Evolutionary conservation across 2,329 filamentous ascomycete species (phyloP).

Genomic region (Claviceps sp.): DNA sequence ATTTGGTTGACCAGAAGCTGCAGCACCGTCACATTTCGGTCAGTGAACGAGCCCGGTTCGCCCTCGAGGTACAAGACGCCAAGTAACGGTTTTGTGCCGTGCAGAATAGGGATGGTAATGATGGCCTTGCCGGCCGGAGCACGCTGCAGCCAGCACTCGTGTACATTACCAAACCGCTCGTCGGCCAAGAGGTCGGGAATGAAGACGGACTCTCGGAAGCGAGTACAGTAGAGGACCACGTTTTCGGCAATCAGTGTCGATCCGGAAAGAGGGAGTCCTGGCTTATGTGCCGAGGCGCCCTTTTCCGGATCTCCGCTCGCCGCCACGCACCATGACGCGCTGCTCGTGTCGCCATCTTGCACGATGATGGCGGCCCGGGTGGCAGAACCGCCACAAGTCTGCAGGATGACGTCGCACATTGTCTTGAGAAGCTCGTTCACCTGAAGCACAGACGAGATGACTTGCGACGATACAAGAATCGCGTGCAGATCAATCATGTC

Average conservation of each 20-base stretch:
- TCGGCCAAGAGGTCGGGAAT: slow-evolving; percentile 60
- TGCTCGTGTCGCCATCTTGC: slow-evolving; percentile 44
- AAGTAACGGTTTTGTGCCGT: slow-evolving; percentile 56
- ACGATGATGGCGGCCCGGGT: slow-evolving; percentile 63
- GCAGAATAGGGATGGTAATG: slow-evolving; percentile 67
- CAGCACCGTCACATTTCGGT: slow-evolving; percentile 53
- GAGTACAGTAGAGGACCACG: slow-evolving; percentile 62
- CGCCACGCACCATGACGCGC: slow-evolving; percentile 55
- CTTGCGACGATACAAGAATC: slow-evolving; percentile 65
- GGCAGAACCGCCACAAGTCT: slow-evolving; percentile 59
- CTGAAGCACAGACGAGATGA: slow-evolving; percentile 65
- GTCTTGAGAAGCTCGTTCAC: slow-evolving; percentile 65
- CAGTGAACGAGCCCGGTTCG: slow-evolving; percentile 62
- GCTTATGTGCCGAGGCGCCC: slow-evolving; percentile 53
- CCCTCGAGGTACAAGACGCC: slow-evolving; percentile 67
- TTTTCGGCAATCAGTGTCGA: slow-evolving; percentile 62
- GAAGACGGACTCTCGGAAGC: slow-evolving; percentile 64
- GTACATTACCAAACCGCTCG: slow-evolving; percentile 66
- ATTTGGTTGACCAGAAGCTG: slow-evolving; percentile 70
- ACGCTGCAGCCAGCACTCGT: slow-evolving; percentile 51
- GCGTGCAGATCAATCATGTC: slow-evolving; percentile 75
- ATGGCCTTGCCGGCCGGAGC: slow-evolving; percentile 61
- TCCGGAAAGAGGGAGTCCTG: slow-evolving; percentile 49
- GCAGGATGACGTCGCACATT: slow-evolving; percentile 69
- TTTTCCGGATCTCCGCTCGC: slow-evolving; percentile 60